Base-by-base conservation (phyloP, 192 early-diverging fungal species). In the Powellomyces hirtus region DNA sequence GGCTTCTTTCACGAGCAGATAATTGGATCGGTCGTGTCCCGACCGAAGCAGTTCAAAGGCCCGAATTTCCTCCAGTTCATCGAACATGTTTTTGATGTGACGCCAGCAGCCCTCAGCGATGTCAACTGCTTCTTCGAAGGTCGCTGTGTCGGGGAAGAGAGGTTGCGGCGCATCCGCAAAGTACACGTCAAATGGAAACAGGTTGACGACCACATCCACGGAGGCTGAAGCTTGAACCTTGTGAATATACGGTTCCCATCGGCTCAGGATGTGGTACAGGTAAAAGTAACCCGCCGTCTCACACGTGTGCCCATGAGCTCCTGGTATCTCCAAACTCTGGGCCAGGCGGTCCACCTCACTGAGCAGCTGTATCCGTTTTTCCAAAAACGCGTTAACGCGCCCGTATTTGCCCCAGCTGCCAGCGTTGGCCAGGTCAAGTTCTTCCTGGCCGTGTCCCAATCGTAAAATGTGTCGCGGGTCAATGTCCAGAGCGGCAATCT, bases 401-500 rank as follows among this genome's bases (percentile, higher is more conserved):
- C 98, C 98, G 36, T 91, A 94, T 63, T 95, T 94, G 53, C 93
- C 89, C 76, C 93, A 98, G 51, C 84, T 87, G 8, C 75, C 77
- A 0, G 42, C 62, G 53, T 87, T 79, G 18, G 89, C 89, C 1
- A 90, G 83, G 24, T 91, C 91, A 38, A 97, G 65, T 29, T 94
- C 94, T 50, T 93, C 95, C 59, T 93, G 89, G 57, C 96, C 96
- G 33, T 97, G 96, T 40, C 98, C 96, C 38, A 99, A 81, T 20
- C 96, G 89, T 31, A 99, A 78, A 56, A 99, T 76, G 75, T 99
- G 96, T 7, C 96, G 85, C 26, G 91, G 86, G 74, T 97, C 94
- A 29, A 99, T 96, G 73, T 97, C 92, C 59, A 92, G 74, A 3
- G 80, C 88, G 34, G 91, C 87, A 59, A 99, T 96, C 69, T 98